Evolutionary conservation across 148 eudicot genomes (phyloP).

Genomic region (Drosera capensis): DNA sequence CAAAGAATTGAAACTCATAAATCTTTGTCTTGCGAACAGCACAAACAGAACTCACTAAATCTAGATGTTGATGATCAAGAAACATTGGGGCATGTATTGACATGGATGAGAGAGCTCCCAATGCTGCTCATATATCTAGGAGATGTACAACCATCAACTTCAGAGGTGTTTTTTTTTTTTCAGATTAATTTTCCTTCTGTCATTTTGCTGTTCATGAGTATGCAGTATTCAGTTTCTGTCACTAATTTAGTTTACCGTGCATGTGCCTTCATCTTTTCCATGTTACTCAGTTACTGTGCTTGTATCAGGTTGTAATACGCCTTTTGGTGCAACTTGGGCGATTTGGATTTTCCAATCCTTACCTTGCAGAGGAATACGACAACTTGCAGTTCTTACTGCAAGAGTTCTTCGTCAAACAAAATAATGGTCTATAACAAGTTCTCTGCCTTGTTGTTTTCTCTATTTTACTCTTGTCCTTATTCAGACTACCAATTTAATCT

Average conservation of each 20-base stretch:
- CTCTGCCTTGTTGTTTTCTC: neutral
- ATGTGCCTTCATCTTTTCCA: neutral
- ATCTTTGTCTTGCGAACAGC: constrained; percentile 6
- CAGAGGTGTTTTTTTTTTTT: constrained; percentile 24
- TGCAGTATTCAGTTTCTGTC: neutral
- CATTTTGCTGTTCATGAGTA: neutral
- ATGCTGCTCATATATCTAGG: constrained; percentile 42
- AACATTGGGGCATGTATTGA: constrained; percentile 28
- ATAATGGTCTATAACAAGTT: constrained; percentile 24
- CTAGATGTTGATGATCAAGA: constrained; percentile 31
- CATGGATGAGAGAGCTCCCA: constrained; percentile 68
- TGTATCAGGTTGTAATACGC: constrained; percentile 47
- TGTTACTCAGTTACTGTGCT: constrained; percentile 4
- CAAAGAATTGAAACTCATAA: neutral
- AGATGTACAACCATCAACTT: constrained; percentile 35
- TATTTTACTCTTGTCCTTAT: neutral
- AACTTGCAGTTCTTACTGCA: constrained; percentile 37
- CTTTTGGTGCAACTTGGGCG: constrained; percentile 70
- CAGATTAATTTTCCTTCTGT: neutral
- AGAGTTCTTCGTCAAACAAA: constrained; percentile 34
- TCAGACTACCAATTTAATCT: neutral
- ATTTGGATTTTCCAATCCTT: constrained; percentile 29
- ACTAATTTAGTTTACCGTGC: too few species aligned
- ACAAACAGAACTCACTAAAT: constrained; percentile 33
- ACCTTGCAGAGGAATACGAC: constrained; percentile 45